Conservation (phyloP, 139 green algal species). For the Zygnema cylindricum region DNA sequence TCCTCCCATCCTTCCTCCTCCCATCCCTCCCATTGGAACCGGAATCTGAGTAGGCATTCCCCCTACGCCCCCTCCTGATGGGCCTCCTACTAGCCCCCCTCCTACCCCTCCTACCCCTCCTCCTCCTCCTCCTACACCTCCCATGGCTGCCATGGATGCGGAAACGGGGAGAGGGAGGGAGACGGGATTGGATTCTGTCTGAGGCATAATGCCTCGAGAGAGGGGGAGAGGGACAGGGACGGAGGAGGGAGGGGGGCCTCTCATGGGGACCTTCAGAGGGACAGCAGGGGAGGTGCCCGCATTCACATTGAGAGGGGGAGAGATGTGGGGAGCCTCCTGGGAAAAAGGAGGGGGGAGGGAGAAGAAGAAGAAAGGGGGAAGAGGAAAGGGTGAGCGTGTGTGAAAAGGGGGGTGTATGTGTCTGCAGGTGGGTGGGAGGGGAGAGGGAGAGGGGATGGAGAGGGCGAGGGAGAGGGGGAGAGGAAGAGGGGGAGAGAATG, state of each 20-base stretch:
- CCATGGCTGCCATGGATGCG: neutral
- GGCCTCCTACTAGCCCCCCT: too few species aligned
- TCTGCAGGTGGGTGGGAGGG: too few species aligned
- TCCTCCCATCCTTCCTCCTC: neutral
- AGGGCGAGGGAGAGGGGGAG: neutral
- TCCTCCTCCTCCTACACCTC: neutral
- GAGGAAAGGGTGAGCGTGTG: neutral
- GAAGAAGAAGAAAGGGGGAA: neutral
- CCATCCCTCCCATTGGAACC: neutral
- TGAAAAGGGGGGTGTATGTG: neutral
- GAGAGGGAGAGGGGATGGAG: neutral
- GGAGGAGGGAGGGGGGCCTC: too few species aligned
- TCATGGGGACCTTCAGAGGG: too few species aligned
- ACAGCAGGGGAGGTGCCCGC: too few species aligned
- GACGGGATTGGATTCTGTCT: too few species aligned
- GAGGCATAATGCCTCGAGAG: too few species aligned
- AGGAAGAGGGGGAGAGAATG: neutral
- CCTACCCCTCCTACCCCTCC: neutral
- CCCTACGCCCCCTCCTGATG: neutral
- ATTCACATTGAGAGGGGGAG: too few species aligned
- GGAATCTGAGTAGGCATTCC: too few species aligned
- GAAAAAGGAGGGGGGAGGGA: neutral
- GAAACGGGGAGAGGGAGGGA: too few species aligned
- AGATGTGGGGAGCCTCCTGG: neutral
- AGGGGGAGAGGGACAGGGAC: neutral